Evolutionary conservation across 495 filamentous ascomycete species (phyloP).

Genomic region (Pseudoneurospora amorphoporcata): DNA sequence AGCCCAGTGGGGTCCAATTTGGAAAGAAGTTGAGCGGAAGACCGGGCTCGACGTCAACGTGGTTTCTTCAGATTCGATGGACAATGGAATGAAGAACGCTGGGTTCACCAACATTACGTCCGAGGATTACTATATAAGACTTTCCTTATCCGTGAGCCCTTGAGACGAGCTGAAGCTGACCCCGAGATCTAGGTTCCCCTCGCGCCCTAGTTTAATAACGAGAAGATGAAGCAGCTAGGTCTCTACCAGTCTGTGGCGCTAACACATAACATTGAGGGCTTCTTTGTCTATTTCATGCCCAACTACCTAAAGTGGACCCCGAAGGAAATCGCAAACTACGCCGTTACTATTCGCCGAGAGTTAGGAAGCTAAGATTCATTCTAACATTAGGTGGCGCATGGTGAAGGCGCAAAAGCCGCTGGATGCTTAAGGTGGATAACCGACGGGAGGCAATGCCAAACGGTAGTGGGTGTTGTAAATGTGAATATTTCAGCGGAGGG

Average conservation of each 20-base stretch:
- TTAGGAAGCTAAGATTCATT: not conserved
- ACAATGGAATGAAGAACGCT: not conserved
- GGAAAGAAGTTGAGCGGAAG: not conserved
- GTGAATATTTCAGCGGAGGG: too few relatives aligned
- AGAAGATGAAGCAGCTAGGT: not conserved
- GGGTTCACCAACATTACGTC: not conserved
- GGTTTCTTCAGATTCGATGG: not conserved
- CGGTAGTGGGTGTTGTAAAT: too few relatives aligned
- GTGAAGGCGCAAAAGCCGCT: too few relatives aligned
- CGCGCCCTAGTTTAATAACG: not conserved
- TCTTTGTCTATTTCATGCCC: not conserved
- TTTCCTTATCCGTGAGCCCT: not conserved
- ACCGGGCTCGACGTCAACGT: not conserved
- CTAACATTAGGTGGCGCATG: accelerated
- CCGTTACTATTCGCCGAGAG: not conserved
- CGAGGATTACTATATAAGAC: not conserved
- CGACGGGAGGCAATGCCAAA: too few relatives aligned
- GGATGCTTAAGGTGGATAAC: too few relatives aligned
- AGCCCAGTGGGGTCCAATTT: not conserved
- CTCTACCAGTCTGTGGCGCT: not conserved
- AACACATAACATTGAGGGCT: not conserved
- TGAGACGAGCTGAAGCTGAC: not conserved
- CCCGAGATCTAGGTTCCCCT: not conserved
- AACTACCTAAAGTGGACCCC: not conserved
- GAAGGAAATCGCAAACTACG: not conserved